A percentile compares a stretch with the other conserved stretches of the same genome.
Evolutionary conservation across 73 alveolate genomes (phyloP).

Genomic region (Breviolum minutum): DNA sequence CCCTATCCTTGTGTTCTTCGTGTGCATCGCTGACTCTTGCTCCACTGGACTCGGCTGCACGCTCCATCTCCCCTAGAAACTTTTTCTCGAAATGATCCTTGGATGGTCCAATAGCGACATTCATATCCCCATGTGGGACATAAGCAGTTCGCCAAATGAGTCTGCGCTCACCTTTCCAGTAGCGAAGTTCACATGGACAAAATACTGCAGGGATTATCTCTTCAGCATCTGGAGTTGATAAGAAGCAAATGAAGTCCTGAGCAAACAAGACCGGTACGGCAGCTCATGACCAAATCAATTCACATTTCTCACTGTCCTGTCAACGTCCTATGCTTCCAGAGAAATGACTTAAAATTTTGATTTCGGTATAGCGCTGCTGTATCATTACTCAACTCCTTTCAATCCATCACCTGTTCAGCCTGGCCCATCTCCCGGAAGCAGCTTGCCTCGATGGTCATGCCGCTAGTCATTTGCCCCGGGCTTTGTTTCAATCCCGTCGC

Average conservation of each 20-base stretch:
- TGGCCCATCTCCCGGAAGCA: background rate
- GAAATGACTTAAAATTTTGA: no score
- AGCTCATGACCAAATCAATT: background rate
- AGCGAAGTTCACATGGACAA: slow-evolving; percentile 66
- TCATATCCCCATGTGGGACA: slow-evolving; percentile 87
- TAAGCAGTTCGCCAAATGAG: slow-evolving; percentile 88
- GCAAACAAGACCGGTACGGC: background rate
- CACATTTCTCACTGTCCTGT: no score
- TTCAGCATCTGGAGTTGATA: slow-evolving; percentile 80
- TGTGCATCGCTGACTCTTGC: background rate
- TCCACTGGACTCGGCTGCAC: slow-evolving; percentile 12
- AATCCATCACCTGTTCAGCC: background rate
- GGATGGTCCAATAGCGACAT: slow-evolving; percentile 85
- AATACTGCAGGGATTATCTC: slow-evolving; percentile 83
- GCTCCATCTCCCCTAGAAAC: slow-evolving; percentile 69
- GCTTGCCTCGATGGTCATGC: slow-evolving; percentile 57
- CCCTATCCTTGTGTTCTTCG: background rate
- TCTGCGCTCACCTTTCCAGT: slow-evolving; percentile 71
- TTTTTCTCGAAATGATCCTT: slow-evolving; percentile 68
- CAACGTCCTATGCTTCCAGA: no score
- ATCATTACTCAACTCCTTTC: background rate
- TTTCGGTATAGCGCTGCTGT: background rate
- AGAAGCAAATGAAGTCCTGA: slow-evolving; percentile 50
- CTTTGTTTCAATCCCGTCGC: slow-evolving; percentile 66
- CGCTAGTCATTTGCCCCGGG: background rate